phyloP scores from a whole-genome alignment of 106 monocot genomes.

The Platanthera guangdongensis region DNA sequence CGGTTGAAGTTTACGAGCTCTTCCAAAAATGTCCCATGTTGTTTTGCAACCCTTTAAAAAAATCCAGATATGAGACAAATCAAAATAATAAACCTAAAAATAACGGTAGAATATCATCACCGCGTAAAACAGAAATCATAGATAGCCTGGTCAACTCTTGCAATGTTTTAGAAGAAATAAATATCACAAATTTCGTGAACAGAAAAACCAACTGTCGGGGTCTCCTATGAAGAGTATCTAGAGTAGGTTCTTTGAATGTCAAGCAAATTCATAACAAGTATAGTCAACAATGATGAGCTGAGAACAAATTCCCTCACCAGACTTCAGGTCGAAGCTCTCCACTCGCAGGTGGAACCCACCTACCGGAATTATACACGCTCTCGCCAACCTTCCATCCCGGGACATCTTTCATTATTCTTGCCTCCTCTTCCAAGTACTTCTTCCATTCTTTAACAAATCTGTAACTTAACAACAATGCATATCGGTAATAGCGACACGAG shows the following conservation, averaged over 20 bases:
- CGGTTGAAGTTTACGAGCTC: too few relatives aligned
- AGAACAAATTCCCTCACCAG: constrained; percentile 36
- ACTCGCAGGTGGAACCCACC: constrained; percentile 86
- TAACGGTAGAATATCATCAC: too few relatives aligned
- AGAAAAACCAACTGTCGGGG: not conserved
- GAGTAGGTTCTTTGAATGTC: not conserved
- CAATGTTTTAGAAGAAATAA: too few relatives aligned
- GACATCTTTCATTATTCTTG: constrained; percentile 89
- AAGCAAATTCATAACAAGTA: too few relatives aligned
- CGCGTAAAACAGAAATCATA: too few relatives aligned
- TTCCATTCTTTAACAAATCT: constrained; percentile 89
- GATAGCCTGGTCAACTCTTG: too few relatives aligned
- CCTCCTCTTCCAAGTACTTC: constrained; percentile 76
- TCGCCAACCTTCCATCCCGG: constrained; percentile 93
- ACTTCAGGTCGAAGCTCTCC: constrained; percentile 83
- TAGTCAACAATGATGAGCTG: not conserved
- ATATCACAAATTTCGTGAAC: too few relatives aligned
- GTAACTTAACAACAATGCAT: not conserved
- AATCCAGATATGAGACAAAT: too few relatives aligned
- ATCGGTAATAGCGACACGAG: not conserved
- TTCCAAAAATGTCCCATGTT: too few relatives aligned
- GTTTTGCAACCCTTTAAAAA: too few relatives aligned
- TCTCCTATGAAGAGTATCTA: not conserved
- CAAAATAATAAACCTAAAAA: too few relatives aligned
- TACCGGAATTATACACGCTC: constrained; percentile 78